These are phyloP conservation scores for Spencermartinsiella ligniputridi DNA, from an alignment of 1,139 yeast genomes.

Conservation along the genomic window DNA sequence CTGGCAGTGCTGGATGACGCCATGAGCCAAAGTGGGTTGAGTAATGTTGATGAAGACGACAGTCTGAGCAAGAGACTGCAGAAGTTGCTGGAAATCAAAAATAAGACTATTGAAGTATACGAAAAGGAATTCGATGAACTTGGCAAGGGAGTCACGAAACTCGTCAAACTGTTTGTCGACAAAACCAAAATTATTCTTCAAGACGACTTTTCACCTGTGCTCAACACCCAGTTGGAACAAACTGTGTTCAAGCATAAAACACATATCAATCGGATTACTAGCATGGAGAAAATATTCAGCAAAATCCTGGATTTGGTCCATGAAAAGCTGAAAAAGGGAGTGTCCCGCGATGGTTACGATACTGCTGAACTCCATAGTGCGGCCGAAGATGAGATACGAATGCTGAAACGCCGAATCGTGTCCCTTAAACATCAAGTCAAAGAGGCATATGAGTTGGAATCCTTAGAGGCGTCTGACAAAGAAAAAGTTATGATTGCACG, in stretches of 20 bases:
- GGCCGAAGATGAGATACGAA: not conserved
- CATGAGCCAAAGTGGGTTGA: not conserved
- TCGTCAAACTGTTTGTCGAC: not conserved
- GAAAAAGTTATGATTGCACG: not conserved
- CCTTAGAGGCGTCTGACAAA: not conserved
- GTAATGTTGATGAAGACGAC: not conserved
- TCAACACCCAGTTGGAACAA: not conserved
- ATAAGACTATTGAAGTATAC: not conserved
- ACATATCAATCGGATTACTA: not conserved
- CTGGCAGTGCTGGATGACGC: not conserved
- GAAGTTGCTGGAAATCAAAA: not conserved
- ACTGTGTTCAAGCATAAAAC: not conserved
- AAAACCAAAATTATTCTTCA: not conserved
- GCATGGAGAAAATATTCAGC: not conserved
- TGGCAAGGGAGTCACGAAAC: not conserved
- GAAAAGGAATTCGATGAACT: not conserved
- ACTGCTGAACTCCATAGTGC: not conserved
- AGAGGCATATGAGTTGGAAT: not conserved
- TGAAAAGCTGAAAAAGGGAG: not conserved
- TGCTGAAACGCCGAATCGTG: not conserved
- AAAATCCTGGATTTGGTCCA: not conserved
- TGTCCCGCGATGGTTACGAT: not conserved
- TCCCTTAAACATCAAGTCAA: not conserved
- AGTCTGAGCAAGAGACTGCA: not conserved
- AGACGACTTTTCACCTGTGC: not conserved